Evolutionary conservation across 192 early-diverging fungal species (phyloP), one percentile per base, ranked within the genome.

Genomic region (Pilaira anomala): DNA sequence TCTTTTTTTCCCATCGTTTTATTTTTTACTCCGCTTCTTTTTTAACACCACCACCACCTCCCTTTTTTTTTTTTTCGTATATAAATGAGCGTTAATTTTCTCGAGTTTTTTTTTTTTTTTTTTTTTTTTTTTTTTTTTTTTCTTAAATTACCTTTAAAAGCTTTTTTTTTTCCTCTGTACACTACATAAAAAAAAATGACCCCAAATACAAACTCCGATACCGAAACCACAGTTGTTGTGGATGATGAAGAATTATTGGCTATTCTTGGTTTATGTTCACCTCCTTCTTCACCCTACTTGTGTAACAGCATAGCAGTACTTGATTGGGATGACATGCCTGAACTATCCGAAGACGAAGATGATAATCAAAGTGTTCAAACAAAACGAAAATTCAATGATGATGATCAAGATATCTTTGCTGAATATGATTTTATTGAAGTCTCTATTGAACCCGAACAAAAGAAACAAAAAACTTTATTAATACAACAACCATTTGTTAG

Each of bases 311-410:
- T 53, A 8, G 53, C 30, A 36, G 57, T 50, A 21, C 48, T 60
- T 12, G 59, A 67, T 36, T 59, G 66, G 57, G 66, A 60, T 19
- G 66, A 67, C 57, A 60, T 67, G 58, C 57, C 55, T 40, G 66
- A 67, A 51, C n/a, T 60, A 50, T 52, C 44, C 14, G 66, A 67
- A 28, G 58, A 51, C 19, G 66, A 64, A 12, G 62, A 67, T 24
- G 60, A 62, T 16, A 30, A 28, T n/a, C 18, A 48, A 30, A 52
- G 33, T 63, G 14, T 63, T 8, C 26, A 30, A 18, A 25, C 48
- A n/a, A 51, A 63, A 39, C 30, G 49, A 25, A 63, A 40, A 16
- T 19, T 50, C 21, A 18, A 53, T 14, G 59, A 61, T 7, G 60
- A 63, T 39, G 67, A 69, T 6, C 50, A 61, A 9, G 52, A 69